Conservation (phyloP, 305 asterid species). For the Solanum chacoense region DNA sequence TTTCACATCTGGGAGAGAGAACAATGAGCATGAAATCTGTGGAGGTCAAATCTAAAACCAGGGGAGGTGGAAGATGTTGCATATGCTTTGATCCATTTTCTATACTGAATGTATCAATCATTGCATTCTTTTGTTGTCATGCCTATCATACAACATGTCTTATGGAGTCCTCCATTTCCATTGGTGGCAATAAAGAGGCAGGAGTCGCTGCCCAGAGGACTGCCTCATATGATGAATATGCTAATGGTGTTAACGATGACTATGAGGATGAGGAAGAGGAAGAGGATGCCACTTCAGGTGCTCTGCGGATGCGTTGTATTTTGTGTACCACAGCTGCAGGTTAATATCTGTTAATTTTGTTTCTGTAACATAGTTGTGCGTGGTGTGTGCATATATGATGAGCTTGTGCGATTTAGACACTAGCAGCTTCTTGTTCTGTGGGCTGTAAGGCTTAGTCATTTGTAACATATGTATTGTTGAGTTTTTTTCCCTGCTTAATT, state of each 20-base stretch:
- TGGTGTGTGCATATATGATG: conserved; percentile 22
- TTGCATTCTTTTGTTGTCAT: conserved; percentile 87
- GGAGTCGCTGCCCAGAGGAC: conserved; percentile 28
- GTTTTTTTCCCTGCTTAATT: background rate
- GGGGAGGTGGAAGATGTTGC: conserved; percentile 87
- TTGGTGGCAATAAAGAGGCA: conserved; percentile 38
- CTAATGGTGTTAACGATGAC: conserved; percentile 17
- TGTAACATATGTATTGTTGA: background rate
- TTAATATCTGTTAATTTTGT: conserved; percentile 15
- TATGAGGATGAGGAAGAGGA: conserved; percentile 23
- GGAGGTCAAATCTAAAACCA: conserved; percentile 70
- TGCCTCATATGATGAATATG: conserved; percentile 41
- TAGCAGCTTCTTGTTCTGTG: background rate
- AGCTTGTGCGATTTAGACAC: conserved; percentile 11
- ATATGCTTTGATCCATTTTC: conserved; percentile 92
- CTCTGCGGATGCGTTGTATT: conserved; percentile 65
- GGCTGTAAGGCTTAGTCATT: background rate
- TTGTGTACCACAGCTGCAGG: conserved; percentile 91
- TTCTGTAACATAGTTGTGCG: conserved; percentile 3
- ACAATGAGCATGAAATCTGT: conserved; percentile 33
- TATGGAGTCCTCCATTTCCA: conserved; percentile 54
- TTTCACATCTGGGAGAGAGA: conserved; percentile 32
- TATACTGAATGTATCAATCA: conserved; percentile 51
- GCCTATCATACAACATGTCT: conserved; percentile 82
- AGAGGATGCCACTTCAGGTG: conserved; percentile 27